Evolutionary conservation across 768 basidiomycete genomes (phyloP), one percentile per base, ranked within the genome.

Genomic region (Cantharellus cinnabarinus): DNA sequence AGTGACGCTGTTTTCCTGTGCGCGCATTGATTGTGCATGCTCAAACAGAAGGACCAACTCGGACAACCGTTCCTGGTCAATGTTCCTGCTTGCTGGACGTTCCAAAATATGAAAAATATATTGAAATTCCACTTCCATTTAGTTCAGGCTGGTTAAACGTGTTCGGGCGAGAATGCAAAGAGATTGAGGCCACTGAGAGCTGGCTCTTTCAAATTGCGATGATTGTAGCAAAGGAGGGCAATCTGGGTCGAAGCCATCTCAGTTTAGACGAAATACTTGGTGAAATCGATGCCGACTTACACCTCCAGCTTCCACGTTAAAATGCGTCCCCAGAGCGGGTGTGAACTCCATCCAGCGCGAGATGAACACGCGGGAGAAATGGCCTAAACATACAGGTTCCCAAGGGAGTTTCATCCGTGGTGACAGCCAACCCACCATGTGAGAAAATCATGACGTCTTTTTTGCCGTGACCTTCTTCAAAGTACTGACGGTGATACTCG

Each of bases 401-500:
- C 40, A 38, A 14, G 14, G 5, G 14, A 5, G 56, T 39, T 40
- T 37, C 10, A 2, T 0, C 2, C 15, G 42, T 29, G 10, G 5
- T 4, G 57, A 34, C 40, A 42, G 50, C 2, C 39, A 10, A 50
- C 35, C n/a, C 63, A 7, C 73, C 90, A 69, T 97, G 93, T 0
- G 89, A 87, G 61, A 97, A 80, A 65, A 98, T 83, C 60, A 93
- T 76, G 5, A 90, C 82, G 65, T 95, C 89, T 29, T 85, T 77
- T 29, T 77, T 76, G 58, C 81, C 75, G 15, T 75, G 71, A 1
- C 79, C 79, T 54, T 83, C 77, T 64, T 87, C 84, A 52, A 77
- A 73, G 68, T 83, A 87, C 64, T 77, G 68, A 59, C 75, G 75
- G 65, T 89, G 86, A 66, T 83, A 78, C 65, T 83, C 79, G 5